Evolutionary conservation across 2,329 filamentous ascomycete genomes (phyloP), one percentile per base, ranked within the genome.

Genomic region (Fusarium acutatum): DNA sequence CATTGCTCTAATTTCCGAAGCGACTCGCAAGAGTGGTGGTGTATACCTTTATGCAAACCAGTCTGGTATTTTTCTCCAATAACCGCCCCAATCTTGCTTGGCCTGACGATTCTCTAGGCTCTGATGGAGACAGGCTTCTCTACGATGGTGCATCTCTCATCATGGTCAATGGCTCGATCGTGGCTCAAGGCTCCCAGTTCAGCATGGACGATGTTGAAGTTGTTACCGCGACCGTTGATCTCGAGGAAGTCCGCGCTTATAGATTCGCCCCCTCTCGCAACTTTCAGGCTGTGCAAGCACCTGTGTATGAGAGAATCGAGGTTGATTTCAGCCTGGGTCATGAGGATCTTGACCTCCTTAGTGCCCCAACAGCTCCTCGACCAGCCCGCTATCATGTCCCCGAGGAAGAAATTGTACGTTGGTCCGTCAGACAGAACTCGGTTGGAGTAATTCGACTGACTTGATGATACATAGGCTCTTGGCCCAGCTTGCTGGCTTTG

Each of bases 201-300:
- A 88, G 86, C 20, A 78, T 92, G 7, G 67, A 73, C 6, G 85
- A 86, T 30, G 90, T 93, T 10, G 91, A 93, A 74, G 90, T 93
- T 3, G 81, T 92, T 18, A 89, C 87, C 5, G 91, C 91, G 4
- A 92, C 90, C 0, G 84, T 93, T 6, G 91, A 93, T 74, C 83
- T 93, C 6, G 93, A 96, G 76, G 91, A 94, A 70, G 92, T 95
- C 10, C 84, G 92, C 37, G 83, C 86, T 3, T 91, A 86, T 75
- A 84, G 92, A 1, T 88, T 83, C 12, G 82, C 86, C 1, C 85
- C 87, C 14, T 88, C 88, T 18, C 85, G 90, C 60, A 87, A 88
- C 12, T 78, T 89, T 28, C 92, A 93, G 78, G 88, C 89, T 13
- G 85, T 88, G 64, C 46, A 56, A 26, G 60, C 62, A 10, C 65